phyloP scores from a whole-genome alignment of 306 rosid species.

The Prinsepia uniflora region DNA sequence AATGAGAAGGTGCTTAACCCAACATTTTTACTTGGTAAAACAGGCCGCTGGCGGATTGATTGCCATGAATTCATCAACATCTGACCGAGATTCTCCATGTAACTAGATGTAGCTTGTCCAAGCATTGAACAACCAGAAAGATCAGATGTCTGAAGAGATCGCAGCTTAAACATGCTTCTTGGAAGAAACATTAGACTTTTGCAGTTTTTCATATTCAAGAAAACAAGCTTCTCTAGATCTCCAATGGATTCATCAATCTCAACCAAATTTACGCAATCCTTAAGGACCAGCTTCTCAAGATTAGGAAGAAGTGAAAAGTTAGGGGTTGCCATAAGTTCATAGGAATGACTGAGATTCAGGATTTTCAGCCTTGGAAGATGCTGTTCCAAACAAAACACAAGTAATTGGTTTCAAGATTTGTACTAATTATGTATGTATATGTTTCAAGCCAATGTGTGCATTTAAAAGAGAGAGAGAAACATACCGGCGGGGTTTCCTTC shows the following conservation, averaged over 20 bases:
- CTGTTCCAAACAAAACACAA: not conserved
- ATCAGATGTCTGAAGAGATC: too few relatives aligned
- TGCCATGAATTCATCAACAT: too few relatives aligned
- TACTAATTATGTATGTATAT: not conserved
- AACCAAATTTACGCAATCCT: conserved; percentile 8
- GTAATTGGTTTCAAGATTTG: not conserved
- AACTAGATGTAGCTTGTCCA: too few relatives aligned
- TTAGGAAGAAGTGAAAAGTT: conserved; percentile 8
- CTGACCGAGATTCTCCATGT: too few relatives aligned
- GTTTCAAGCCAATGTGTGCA: not conserved
- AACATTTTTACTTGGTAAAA: too few relatives aligned
- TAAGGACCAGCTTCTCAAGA: conserved; percentile 8
- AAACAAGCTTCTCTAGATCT: too few relatives aligned
- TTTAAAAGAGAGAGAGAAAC: not conserved
- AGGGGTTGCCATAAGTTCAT: conserved; percentile 1
- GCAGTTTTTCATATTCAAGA: too few relatives aligned
- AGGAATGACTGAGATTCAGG: conserved; percentile 13
- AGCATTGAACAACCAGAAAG: too few relatives aligned
- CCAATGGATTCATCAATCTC: conserved; percentile 19
- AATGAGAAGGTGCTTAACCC: too few relatives aligned
- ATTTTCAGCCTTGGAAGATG: conserved; percentile 5
- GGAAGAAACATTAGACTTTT: too few relatives aligned
- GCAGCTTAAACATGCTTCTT: too few relatives aligned
- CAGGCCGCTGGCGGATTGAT: too few relatives aligned
- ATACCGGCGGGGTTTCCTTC: not conserved